Evolutionary conservation across 768 basidiomycete genomes (phyloP), one percentile per base, ranked within the genome.

Genomic region (Tephrocybe rancida): DNA sequence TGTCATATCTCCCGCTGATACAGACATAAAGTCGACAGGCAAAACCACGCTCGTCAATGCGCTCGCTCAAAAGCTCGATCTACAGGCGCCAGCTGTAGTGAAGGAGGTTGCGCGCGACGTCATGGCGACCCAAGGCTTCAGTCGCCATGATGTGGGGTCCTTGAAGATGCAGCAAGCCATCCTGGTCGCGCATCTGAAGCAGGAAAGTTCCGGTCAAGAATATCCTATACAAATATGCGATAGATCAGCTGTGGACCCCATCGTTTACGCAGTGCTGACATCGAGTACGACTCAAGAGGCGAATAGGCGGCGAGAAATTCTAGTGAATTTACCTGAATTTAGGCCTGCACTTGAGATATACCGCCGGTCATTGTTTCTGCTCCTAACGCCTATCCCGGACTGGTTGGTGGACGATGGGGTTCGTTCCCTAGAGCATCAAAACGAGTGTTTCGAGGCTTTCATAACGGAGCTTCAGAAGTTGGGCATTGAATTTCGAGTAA

Each of bases 321-420:
- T 86, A 44, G 46, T 77, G 2, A 54, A 58, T 3, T 64, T 73
- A 14, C 62, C 66, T 10, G 67, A 66, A 45, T 82, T 86, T 53
- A 74, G 77, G 54, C 55, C 39, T 21, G 70, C 70, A 1, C 64
- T 86, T 26, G 64, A 68, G 11, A 59, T 61, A 26, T 86, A 85
- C 61, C 72, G 72, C 38, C 62, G 59, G 3, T 75, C 80, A n/a
- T 65, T 74, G 3, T 78, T 88, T 61, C 61, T 88, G 16, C 71
- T 88, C 21, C 68, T 88, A 34, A 71, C 65, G 2, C 83, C 84
- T 0, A 78, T 87, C 27, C 55, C 67, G 11, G 84, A 82, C 53
- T 88, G 86, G 86, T 25, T 82, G 26, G 68, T 79, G 0, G 87
- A 88, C 55, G 86, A 88, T 50, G 87, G 85, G 1, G 72, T 86